Conservation (phyloP, 768 basidiomycete species). For the Pleurotus pulmonarius region DNA sequence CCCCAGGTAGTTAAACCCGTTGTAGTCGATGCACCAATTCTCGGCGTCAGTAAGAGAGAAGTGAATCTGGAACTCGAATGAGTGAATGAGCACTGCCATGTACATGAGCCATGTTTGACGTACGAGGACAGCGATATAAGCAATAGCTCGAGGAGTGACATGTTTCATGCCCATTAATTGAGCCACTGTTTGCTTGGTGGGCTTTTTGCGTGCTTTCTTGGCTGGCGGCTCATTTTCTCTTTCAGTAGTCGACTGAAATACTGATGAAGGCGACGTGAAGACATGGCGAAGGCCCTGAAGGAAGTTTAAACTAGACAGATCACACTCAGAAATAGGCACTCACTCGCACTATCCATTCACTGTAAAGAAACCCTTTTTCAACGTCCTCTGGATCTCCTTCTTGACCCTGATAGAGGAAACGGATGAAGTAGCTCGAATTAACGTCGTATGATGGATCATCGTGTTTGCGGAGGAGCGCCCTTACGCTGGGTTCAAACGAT, state of each 20-base stretch:
- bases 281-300: slow-evolving; percentile 15
- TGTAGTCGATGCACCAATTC: slow-evolving; percentile 15
- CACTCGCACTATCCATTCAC: slow-evolving; percentile 15
- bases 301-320: background rate
- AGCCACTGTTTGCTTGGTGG: slow-evolving; percentile 2
- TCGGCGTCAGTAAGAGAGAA: slow-evolving; percentile 16
- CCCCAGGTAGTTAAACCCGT: slow-evolving; percentile 15
- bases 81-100: background rate
- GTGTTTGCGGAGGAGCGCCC: background rate
- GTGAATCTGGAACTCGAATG: slow-evolving; percentile 11
- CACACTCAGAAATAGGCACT: background rate
- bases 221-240: background rate
- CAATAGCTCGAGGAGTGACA: slow-evolving; percentile 4
- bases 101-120: background rate
- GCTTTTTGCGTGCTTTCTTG: background rate
- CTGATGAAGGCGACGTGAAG: slow-evolving; percentile 17
- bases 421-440: background rate
- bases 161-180: slow-evolving; percentile 1
- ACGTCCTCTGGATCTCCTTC: background rate
- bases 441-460: background rate
- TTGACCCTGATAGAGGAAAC: background rate
- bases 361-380: background rate
- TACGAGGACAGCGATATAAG: slow-evolving; percentile 9
- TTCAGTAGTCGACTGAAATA: background rate
- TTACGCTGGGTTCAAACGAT: background rate